Percentiles rank a stretch among this genome's conserved stretches.
These are phyloP conservation scores for Vitis rupestris DNA, from an alignment of 164 flowering plant genomes.

Conservation along the genomic window DNA sequence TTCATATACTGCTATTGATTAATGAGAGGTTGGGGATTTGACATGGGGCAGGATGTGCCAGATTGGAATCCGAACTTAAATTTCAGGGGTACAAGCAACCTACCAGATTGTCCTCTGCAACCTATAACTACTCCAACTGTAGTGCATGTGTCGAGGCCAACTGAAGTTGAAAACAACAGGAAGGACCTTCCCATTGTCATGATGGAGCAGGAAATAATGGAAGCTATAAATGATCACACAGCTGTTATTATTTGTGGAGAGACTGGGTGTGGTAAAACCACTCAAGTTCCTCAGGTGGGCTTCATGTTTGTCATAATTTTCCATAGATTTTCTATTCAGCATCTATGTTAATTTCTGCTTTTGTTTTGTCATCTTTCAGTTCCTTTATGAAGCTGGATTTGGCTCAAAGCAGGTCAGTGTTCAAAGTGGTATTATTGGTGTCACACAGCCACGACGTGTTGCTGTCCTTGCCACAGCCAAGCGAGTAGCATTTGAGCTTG, in stretches of 20 bases:
- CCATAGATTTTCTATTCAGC: background rate
- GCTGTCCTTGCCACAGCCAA: constrained; percentile 96
- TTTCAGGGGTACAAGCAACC: constrained; percentile 6
- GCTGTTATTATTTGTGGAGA: constrained; percentile 85
- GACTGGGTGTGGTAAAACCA: constrained; percentile 96
- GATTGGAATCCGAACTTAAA: constrained; percentile 15
- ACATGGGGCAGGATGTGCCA: constrained; percentile 31
- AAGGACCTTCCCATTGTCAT: constrained; percentile 88
- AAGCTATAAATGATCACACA: constrained; percentile 73
- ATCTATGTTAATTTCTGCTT: constrained; percentile 4
- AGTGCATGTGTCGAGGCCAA: constrained; percentile 78
- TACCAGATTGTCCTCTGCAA: constrained; percentile 9
- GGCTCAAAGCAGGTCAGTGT: constrained; percentile 46
- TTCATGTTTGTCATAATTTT: constrained; percentile 2
- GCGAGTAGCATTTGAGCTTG: constrained; percentile 92
- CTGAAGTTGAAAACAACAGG: constrained; percentile 62
- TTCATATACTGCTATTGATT: background rate
- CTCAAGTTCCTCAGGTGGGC: constrained; percentile 90
- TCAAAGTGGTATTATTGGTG: constrained; percentile 76
- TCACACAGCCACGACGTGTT: constrained; percentile 97
- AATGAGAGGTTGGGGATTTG: constrained; percentile 1
- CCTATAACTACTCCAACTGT: constrained; percentile 41
- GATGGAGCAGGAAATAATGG: constrained; percentile 99
- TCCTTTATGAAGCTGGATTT: constrained; percentile 95
- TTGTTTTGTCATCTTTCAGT: constrained; percentile 47